A percentile compares a stretch with the other conserved stretches of the same genome.
Evolutionary conservation across 176 grass and related monocot genomes (phyloP).

Genomic region (Musa acuminata): DNA sequence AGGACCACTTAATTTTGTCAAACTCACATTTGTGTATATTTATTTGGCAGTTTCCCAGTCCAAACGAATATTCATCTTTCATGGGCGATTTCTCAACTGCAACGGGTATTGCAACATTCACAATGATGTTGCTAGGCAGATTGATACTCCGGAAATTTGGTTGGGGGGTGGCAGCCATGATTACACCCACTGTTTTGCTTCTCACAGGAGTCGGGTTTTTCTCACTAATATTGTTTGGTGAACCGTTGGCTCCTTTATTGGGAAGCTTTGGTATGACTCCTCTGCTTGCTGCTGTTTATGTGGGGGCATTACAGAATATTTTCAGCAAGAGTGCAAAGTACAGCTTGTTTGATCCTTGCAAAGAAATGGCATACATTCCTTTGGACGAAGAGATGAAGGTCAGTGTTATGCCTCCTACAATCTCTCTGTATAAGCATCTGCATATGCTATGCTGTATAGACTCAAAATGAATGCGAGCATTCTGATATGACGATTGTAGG

Average conservation of each 20-base stretch:
- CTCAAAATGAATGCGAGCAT: neutral
- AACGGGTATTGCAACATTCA: conserved; percentile 92
- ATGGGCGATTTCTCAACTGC: conserved; percentile 99
- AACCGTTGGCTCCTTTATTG: conserved; percentile 59
- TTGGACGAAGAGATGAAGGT: conserved; percentile 99
- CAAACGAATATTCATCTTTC: conserved; percentile 97
- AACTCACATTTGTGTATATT: neutral
- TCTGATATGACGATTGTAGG: neutral
- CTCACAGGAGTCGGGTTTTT: conserved; percentile 95
- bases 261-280: conserved; percentile 74
- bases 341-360: conserved; percentile 98
- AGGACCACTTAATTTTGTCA: neutral
- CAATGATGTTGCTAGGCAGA: conserved; percentile 96
- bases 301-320: conserved; percentile 95
- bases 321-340: conserved; percentile 99
- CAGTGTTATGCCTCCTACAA: conserved; percentile 8
- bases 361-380: conserved; percentile 99
- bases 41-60: conserved; percentile 71
- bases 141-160: conserved; percentile 81
- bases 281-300: conserved; percentile 90
- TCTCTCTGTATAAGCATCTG: conserved; percentile 5
- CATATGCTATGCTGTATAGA: neutral
- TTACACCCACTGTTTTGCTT: conserved; percentile 87
- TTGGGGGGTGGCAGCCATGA: conserved; percentile 93
- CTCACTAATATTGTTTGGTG: conserved; percentile 87